Percentiles rank a stretch among this genome's conserved stretches.
phyloP scores from a whole-genome alignment of 805 yeast species.

The Metschnikowia chrysomelidarum region DNA sequence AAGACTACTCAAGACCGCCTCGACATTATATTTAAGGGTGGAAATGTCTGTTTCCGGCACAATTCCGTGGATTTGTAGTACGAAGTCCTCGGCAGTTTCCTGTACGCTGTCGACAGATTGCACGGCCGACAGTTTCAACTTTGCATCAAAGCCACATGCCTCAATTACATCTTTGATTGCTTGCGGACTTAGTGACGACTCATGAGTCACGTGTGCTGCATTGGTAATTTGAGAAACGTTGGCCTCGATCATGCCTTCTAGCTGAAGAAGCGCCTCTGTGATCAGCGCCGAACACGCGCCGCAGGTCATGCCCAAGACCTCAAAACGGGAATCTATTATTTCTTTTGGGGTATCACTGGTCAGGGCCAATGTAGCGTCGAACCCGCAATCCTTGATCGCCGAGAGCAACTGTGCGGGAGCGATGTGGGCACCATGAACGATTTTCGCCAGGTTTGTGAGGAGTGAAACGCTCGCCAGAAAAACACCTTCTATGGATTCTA shows the following conservation, averaged over 20 bases:
- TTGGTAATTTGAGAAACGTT: slow-evolving; percentile 76
- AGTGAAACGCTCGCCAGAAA: slow-evolving; percentile 16
- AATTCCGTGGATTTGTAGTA: slow-evolving; percentile 36
- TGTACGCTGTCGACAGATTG: not conserved
- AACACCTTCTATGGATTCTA: slow-evolving; percentile 13
- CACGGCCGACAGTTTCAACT: slow-evolving; percentile 9
- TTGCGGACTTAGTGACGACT: slow-evolving; percentile 28
- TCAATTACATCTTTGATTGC: slow-evolving; percentile 57
- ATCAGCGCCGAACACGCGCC: slow-evolving; percentile 78
- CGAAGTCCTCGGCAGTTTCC: slow-evolving; percentile 26
- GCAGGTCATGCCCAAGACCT: slow-evolving; percentile 85
- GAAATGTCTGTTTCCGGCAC: slow-evolving; percentile 25
- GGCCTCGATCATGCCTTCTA: slow-evolving; percentile 52
- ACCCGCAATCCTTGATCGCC: slow-evolving; percentile 33
- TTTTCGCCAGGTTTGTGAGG: slow-evolving; percentile 16
- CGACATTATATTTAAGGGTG: slow-evolving; percentile 37
- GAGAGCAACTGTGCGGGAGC: slow-evolving; percentile 7
- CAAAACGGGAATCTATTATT: slow-evolving; percentile 21
- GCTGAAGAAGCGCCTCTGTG: slow-evolving; percentile 47
- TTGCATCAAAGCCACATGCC: slow-evolving; percentile 46
- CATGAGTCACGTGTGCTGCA: slow-evolving; percentile 59
- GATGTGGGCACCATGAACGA: slow-evolving; percentile 7
- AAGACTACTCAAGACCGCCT: slow-evolving; percentile 34
- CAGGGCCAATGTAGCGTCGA: slow-evolving; percentile 21
- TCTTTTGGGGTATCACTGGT: not conserved